Percentiles rank a stretch among this genome's conserved stretches.
These are phyloP conservation scores for Kluyveromyces lactis DNA, from an alignment of 805 yeast genomes.

Conservation along the genomic window DNA sequence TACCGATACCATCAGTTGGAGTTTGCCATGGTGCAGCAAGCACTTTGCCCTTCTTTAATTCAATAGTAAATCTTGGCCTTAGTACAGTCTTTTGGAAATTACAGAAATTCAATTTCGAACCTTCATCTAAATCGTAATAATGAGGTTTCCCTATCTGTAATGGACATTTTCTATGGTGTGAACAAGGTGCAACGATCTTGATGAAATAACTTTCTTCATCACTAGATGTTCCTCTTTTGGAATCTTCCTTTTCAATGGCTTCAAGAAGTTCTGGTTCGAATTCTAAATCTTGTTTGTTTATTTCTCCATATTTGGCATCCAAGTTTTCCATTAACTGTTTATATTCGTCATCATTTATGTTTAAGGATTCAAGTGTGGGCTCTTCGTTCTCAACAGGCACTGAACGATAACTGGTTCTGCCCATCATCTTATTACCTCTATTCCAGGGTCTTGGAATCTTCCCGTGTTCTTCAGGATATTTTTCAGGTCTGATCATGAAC, in stretches of 20 bases:
- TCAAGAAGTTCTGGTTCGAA: conserved; percentile 36
- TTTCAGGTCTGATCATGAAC: conserved; percentile 79
- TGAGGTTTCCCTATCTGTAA: conserved; percentile 71
- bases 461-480: conserved; percentile 42
- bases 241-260: conserved; percentile 12
- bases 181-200: conserved; percentile 77
- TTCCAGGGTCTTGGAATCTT: conserved; percentile 66
- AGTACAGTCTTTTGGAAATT: conserved; percentile 60
- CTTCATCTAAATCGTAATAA: conserved; percentile 46
- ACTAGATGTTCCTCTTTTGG: conserved; percentile 7
- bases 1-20: conserved; percentile 48
- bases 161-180: conserved; percentile 84
- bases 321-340: conserved; percentile 9
- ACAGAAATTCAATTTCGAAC: conserved; percentile 64
- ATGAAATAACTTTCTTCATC: conserved; percentile 42
- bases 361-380: not conserved
- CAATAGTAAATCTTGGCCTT: conserved; percentile 74
- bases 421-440: conserved; percentile 29
- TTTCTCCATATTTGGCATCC: conserved; percentile 33
- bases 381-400: conserved; percentile 1
- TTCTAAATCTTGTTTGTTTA: conserved; percentile 35
- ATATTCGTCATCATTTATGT: not conserved
- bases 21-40: conserved; percentile 65
- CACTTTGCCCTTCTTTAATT: conserved; percentile 73
- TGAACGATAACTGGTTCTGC: conserved; percentile 1